phyloP scores from a whole-genome alignment of 73 alveolate genomes.

The Breviolum minutum region DNA sequence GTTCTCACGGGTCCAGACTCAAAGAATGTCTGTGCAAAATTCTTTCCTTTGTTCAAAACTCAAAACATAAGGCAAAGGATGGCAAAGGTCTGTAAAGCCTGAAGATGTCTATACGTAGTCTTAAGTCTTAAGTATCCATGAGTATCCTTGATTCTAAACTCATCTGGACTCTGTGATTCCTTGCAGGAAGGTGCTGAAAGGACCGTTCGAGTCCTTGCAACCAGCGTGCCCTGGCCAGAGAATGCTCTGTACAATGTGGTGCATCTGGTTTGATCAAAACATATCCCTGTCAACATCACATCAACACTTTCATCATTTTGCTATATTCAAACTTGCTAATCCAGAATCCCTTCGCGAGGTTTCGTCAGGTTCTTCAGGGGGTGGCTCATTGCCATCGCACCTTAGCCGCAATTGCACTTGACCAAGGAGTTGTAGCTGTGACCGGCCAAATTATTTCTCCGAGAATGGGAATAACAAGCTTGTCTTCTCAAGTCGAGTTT shows the following conservation, averaged over 20 bases:
- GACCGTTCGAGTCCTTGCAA: conserved; percentile 4
- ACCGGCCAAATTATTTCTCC: too few species aligned
- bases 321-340: too few species aligned
- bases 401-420: not conserved
- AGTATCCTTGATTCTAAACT: not conserved
- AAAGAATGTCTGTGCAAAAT: not conserved
- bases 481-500: not conserved
- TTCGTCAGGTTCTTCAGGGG: conserved; percentile 7
- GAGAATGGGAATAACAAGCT: not conserved
- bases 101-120: too few species aligned
- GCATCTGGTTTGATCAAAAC: not conserved
- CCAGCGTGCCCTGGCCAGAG: conserved; percentile 9
- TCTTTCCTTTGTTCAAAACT: not conserved
- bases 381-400: conserved; percentile 44
- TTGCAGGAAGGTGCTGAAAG: not conserved
- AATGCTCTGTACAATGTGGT: not conserved
- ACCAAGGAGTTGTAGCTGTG: too few species aligned
- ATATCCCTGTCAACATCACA: not conserved
- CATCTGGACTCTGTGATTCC: not conserved
- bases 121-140: too few species aligned
- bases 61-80: too few species aligned
- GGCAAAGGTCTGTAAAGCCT: too few species aligned
- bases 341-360: not conserved
- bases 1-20: too few species aligned
- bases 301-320: too few species aligned